phyloP scores from a whole-genome alignment of 345 rosid genomes.

The Pseudoturritis turrita region DNA sequence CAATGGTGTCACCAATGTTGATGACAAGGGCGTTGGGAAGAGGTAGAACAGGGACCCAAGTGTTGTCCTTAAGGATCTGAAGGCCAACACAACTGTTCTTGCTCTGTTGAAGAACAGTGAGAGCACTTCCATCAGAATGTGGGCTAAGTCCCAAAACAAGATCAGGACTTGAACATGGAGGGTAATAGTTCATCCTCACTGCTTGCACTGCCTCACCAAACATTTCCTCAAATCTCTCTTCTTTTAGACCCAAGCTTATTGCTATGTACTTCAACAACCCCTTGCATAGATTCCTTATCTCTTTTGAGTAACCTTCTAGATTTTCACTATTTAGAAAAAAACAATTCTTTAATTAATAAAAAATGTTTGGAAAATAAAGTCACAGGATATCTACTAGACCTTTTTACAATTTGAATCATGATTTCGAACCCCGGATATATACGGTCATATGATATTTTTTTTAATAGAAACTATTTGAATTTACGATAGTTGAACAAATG shows the following conservation, averaged over 20 bases:
- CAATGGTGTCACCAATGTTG: constrained; percentile 90
- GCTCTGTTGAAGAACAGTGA: constrained; percentile 83
- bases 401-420: not conserved
- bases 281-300: constrained; percentile 64
- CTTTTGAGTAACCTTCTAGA: constrained; percentile 60
- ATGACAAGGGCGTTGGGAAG: constrained; percentile 66
- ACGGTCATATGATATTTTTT: not conserved
- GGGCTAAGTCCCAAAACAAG: constrained; percentile 95
- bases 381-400: not conserved
- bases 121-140: constrained; percentile 97
- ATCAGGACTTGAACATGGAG: constrained; percentile 93
- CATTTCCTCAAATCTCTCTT: constrained; percentile 57
- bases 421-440: not conserved
- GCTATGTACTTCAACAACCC: constrained; percentile 55
- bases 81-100: constrained; percentile 66
- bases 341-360: not conserved
- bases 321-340: constrained; percentile 43
- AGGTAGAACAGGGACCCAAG: constrained; percentile 66
- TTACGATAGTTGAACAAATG: too few species aligned
- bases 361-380: not conserved
- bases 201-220: constrained; percentile 86
- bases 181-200: constrained; percentile 96
- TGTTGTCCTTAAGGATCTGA: constrained; percentile 69
- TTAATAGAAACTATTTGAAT: not conserved
- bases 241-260: constrained; percentile 57